Evolutionary conservation across 148 eudicot genomes (phyloP).

Genomic region (Rhododendron griersonianum): DNA sequence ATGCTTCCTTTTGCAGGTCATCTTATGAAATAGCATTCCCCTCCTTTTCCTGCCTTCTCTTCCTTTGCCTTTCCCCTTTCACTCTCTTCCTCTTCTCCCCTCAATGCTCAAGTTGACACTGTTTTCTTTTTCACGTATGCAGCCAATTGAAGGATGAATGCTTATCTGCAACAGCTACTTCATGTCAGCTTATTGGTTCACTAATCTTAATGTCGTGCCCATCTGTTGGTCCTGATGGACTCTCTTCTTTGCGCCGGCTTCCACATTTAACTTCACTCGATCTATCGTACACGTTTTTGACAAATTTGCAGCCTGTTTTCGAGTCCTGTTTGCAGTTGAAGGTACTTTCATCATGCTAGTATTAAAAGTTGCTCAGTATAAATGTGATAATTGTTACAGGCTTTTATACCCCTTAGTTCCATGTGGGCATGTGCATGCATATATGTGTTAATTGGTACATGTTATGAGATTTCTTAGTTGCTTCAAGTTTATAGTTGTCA

Average conservation of each 20-base stretch:
- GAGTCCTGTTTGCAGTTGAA: conserved; percentile 68
- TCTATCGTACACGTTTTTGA: conserved; percentile 88
- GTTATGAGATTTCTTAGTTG: conserved; percentile 3
- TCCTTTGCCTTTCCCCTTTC: not conserved
- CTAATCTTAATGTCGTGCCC: conserved; percentile 93
- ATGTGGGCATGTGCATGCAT: not conserved
- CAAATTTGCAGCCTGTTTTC: conserved; percentile 75
- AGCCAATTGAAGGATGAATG: conserved; percentile 89
- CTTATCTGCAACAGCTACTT: conserved; percentile 78
- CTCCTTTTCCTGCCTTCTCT: not conserved
- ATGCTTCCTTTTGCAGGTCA: conserved; percentile 98
- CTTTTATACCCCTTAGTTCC: not conserved
- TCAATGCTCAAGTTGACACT: conserved; percentile 5
- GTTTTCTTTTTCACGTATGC: conserved; percentile 19
- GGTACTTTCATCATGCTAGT: conserved; percentile 30
- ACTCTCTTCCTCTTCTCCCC: not conserved
- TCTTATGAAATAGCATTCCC: not conserved
- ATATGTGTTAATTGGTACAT: not conserved
- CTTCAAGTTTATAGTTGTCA: not conserved
- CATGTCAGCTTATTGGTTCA: conserved; percentile 75
- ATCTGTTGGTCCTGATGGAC: conserved; percentile 86
- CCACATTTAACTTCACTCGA: conserved; percentile 73
- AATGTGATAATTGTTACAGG: not conserved
- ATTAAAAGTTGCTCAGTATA: not conserved
- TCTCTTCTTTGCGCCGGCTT: conserved; percentile 59